Evolutionary conservation across 2,329 filamentous ascomycete species (phyloP).

Genomic region (Geoglossum cookeanum): DNA sequence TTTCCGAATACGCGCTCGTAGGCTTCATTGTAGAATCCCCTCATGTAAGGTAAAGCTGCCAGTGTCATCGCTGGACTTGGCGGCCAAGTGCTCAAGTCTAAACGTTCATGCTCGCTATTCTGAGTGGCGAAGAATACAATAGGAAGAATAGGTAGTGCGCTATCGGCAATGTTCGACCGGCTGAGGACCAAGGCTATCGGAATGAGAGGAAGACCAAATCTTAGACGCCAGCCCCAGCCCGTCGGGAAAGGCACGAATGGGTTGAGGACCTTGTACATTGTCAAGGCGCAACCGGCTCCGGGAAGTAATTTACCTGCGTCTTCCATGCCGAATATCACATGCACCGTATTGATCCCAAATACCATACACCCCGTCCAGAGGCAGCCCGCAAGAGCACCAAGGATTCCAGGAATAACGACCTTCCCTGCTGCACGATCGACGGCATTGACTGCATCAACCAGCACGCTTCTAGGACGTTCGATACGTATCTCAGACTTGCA

Average conservation of each 20-base stretch:
- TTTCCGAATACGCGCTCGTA: slow-evolving; percentile 40
- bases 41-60: slow-evolving; percentile 44
- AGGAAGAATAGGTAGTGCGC: slow-evolving; percentile 41
- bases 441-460: slow-evolving; percentile 47
- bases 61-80: slow-evolving; percentile 47
- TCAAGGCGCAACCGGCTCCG: neutral
- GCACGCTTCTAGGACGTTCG: slow-evolving; percentile 50
- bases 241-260: neutral
- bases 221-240: slow-evolving; percentile 28
- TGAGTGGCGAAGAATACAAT: slow-evolving; percentile 34
- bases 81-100: slow-evolving; percentile 42
- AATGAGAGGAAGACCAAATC: slow-evolving; percentile 46
- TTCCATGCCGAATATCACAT: slow-evolving; percentile 44
- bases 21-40: slow-evolving; percentile 41
- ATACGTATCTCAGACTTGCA: slow-evolving; percentile 71
- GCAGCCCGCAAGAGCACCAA: slow-evolving; percentile 28
- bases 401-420: slow-evolving; percentile 45
- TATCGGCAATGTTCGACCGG: slow-evolving; percentile 43
- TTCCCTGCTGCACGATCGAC: slow-evolving; percentile 36
- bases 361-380: slow-evolving; percentile 32
- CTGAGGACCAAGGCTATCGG: slow-evolving; percentile 49
- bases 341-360: slow-evolving; percentile 43
- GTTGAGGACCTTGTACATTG: neutral
- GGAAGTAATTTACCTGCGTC: slow-evolving; percentile 37
- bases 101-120: slow-evolving; percentile 17